Conservation (phyloP, 306 rosid genomes). For the Bauhinia variegata region DNA sequence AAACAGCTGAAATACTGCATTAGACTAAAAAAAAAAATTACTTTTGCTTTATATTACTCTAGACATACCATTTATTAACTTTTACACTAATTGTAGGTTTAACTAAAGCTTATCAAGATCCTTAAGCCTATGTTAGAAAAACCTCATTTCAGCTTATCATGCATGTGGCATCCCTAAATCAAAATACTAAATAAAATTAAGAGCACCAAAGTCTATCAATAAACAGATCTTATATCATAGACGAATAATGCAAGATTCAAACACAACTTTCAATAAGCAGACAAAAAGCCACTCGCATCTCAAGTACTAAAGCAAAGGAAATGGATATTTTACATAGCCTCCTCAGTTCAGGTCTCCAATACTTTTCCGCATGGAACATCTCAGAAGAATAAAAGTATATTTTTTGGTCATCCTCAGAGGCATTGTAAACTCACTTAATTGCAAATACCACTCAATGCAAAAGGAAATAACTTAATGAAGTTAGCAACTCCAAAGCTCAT, state of each 20-base stretch:
- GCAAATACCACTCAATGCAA: not conserved
- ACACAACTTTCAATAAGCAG: too few relatives aligned
- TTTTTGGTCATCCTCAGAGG: conserved; percentile 58
- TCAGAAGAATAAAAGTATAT: conserved; percentile 64
- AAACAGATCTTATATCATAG: not conserved
- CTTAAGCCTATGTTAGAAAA: not conserved
- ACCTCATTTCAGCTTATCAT: not conserved
- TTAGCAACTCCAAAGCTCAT: not conserved
- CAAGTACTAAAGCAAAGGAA: not conserved
- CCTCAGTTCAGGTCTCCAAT: conserved; percentile 95
- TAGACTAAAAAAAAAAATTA: too few relatives aligned
- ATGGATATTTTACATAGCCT: conserved; percentile 36
- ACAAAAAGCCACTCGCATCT: too few relatives aligned
- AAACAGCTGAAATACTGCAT: too few relatives aligned
- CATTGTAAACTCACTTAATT: conserved; percentile 2
- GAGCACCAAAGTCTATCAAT: not conserved
- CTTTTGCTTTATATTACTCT: too few relatives aligned
- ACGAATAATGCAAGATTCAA: not conserved
- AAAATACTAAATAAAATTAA: not conserved
- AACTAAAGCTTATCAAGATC: not conserved
- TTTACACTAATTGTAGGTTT: not conserved
- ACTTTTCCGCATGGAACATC: conserved; percentile 53
- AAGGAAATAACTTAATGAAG: not conserved
- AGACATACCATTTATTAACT: too few relatives aligned
- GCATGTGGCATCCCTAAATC: not conserved